Conservation (phyloP, 345 rosid species). For the Geranium brycei region DNA sequence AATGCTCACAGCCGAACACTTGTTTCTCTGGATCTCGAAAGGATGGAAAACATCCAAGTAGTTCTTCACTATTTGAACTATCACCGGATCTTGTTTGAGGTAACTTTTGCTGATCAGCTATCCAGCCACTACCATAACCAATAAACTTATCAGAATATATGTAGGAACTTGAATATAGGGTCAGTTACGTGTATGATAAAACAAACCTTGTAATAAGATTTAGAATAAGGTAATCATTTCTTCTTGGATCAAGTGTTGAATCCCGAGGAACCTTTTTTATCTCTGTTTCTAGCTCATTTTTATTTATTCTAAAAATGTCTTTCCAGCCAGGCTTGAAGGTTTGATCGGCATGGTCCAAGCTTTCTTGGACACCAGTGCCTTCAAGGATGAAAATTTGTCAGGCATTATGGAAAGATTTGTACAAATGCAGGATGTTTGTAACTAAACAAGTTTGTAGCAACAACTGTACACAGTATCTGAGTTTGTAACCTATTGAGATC, state of each 20-base stretch:
- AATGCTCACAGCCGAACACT: conserved; percentile 53
- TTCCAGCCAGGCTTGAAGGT: conserved; percentile 97
- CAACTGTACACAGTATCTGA: not conserved
- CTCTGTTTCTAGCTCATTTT: conserved; percentile 61
- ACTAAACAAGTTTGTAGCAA: not conserved
- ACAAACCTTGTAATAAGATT: conserved; percentile 55
- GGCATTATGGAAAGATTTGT: conserved; percentile 36
- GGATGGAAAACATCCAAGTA: conserved; percentile 28
- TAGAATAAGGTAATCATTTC: conserved; percentile 57
- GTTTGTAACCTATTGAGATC: not conserved
- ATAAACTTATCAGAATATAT: not conserved
- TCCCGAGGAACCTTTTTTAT: conserved; percentile 56
- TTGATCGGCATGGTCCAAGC: conserved; percentile 49
- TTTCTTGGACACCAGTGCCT: conserved; percentile 47
- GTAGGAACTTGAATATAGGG: not conserved
- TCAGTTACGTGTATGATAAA: conserved; percentile 2
- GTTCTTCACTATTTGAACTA: conserved; percentile 29
- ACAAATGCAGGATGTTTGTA: conserved; percentile 13
- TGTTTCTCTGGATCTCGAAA: conserved; percentile 37
- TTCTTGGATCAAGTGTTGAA: conserved; percentile 54
- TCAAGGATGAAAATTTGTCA: conserved; percentile 5
- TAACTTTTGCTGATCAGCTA: conserved; percentile 53
- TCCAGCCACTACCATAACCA: conserved; percentile 44
- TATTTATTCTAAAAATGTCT: conserved; percentile 81
- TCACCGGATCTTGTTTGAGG: conserved; percentile 24